Conservation (phyloP, 306 rosid genomes). For the Macrotyloma uniflorum region DNA sequence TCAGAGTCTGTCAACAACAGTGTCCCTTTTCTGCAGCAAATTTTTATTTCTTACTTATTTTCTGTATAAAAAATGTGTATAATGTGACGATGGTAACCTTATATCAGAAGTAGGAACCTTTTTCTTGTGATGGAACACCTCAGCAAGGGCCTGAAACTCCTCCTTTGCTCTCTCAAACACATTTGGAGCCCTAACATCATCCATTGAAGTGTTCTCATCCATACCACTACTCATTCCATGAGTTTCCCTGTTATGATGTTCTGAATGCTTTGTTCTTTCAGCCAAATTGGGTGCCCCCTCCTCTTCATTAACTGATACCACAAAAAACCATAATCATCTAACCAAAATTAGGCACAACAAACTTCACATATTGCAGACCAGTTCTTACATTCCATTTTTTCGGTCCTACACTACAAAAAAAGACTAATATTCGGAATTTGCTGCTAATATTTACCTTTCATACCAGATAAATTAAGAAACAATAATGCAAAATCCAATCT, state of each 20-base stretch:
- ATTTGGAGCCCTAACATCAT: constrained; percentile 69
- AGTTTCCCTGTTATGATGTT: constrained; percentile 45
- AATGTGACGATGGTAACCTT: constrained; percentile 32
- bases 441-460: neutral
- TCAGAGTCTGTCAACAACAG: constrained; percentile 13
- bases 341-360: neutral
- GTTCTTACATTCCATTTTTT: neutral
- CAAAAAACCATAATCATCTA: constrained; percentile 4
- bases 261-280: constrained; percentile 48
- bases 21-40: neutral
- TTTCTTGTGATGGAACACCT: constrained; percentile 55
- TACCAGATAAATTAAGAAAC: neutral
- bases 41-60: neutral
- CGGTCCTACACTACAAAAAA: neutral
- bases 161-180: constrained; percentile 70
- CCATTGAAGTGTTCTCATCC: constrained; percentile 44
- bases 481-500: constrained; percentile 21
- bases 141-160: constrained; percentile 65
- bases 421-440: no score
- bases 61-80: neutral
- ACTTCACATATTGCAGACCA: neutral
- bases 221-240: constrained; percentile 51
- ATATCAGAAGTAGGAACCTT: constrained; percentile 39
- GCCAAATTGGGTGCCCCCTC: neutral
- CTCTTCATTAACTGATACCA: constrained; percentile 42